Percentiles rank a stretch among this genome's conserved stretches.
Evolutionary conservation across 202 grass and related monocot species (phyloP).

Genomic region (Cymbopogon flexuosus): DNA sequence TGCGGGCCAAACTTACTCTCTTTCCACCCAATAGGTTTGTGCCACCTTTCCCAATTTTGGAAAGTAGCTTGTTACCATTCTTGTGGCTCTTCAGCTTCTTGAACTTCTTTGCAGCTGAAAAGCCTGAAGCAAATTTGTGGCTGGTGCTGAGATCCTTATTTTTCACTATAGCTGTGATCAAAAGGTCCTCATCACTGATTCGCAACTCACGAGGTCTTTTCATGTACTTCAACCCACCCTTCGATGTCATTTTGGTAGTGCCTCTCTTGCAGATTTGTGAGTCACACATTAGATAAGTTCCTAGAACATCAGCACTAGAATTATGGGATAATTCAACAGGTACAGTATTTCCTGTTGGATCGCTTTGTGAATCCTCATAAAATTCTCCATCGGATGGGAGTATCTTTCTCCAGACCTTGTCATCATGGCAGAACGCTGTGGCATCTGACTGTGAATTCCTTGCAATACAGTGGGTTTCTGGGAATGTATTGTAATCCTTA

Average conservation of each 20-base stretch:
- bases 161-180: constrained; percentile 90
- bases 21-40: constrained; percentile 62
- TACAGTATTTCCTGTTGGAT: constrained; percentile 32
- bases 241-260: constrained; percentile 39
- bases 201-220: constrained; percentile 76
- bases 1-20: constrained; percentile 59
- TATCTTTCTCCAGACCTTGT: constrained; percentile 35
- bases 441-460: constrained; percentile 23
- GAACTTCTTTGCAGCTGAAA: constrained; percentile 44
- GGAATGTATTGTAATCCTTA: constrained; percentile 10
- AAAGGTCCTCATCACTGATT: constrained; percentile 87
- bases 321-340: constrained; percentile 26
- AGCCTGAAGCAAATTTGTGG: constrained; percentile 50
- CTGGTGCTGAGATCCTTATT: constrained; percentile 70
- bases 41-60: constrained; percentile 59
- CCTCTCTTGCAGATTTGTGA: constrained; percentile 34
- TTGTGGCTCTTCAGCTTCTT: constrained; percentile 64
- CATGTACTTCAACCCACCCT: constrained; percentile 44
- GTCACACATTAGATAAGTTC: constrained; percentile 17
- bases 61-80: constrained; percentile 48
- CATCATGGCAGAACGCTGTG: neutral
- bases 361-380: constrained; percentile 30
- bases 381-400: constrained; percentile 13
- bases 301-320: constrained; percentile 30
- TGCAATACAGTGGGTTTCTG: constrained; percentile 36